Evolutionary conservation across 2,329 filamentous ascomycete species (phyloP).

Genomic region (Westerdykella sp.): DNA sequence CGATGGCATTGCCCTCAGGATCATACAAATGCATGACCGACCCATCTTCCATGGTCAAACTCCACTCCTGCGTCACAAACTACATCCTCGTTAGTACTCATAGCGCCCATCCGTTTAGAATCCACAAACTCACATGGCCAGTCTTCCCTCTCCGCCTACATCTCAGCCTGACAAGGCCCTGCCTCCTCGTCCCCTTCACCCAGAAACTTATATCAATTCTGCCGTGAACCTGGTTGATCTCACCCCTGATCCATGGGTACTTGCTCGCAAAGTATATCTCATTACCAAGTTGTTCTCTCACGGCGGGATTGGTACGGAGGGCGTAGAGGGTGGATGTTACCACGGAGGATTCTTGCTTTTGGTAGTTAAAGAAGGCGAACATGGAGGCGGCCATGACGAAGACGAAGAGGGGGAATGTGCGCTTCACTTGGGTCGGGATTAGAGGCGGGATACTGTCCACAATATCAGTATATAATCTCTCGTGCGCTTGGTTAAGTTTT

Average conservation of each 20-base stretch:
- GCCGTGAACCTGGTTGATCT: conserved; percentile 91
- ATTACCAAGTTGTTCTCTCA: conserved; percentile 75
- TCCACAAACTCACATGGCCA: conserved; percentile 47
- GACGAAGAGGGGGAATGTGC: conserved; percentile 75
- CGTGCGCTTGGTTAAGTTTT: neutral
- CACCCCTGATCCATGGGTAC: conserved; percentile 47
- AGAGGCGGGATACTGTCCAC: conserved; percentile 26
- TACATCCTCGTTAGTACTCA: conserved; percentile 25
- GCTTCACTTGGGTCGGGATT: conserved; percentile 33
- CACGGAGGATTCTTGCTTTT: conserved; percentile 79
- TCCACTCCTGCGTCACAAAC: conserved; percentile 92
- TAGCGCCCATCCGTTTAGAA: conserved; percentile 1
- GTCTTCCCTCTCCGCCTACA: conserved; percentile 64
- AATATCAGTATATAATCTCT: neutral
- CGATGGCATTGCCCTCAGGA: conserved; percentile 43
- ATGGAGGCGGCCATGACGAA: conserved; percentile 63
- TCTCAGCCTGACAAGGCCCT: conserved; percentile 72
- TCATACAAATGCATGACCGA: conserved; percentile 71
- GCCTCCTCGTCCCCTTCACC: conserved; percentile 70
- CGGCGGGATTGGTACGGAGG: conserved; percentile 69
- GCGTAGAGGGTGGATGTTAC: conserved; percentile 87
- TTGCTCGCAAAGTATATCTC: conserved; percentile 47
- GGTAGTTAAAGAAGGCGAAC: conserved; percentile 97
- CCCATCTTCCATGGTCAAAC: conserved; percentile 62
- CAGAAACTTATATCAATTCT: conserved; percentile 79